Evolutionary conservation across 2,329 filamentous ascomycete genomes (phyloP).

Genomic region (Cercospora janseana): DNA sequence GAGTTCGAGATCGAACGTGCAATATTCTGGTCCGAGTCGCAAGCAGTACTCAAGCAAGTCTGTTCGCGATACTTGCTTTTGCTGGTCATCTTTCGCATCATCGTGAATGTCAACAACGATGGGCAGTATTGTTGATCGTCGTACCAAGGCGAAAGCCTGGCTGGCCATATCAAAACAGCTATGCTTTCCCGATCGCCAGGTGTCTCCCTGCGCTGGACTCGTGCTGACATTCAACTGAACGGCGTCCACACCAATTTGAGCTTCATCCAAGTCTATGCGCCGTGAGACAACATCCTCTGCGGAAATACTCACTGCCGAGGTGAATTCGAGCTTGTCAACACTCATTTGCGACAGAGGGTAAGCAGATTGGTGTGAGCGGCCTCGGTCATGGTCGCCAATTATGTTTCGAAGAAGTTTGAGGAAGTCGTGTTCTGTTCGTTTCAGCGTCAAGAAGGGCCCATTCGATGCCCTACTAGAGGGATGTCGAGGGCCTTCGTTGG

Average conservation of each 20-base stretch:
- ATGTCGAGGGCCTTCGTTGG: slow-evolving; percentile 21
- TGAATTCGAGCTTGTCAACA: slow-evolving; percentile 61
- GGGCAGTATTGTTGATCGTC: slow-evolving; percentile 59
- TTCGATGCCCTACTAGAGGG: slow-evolving; percentile 37
- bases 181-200: slow-evolving; percentile 26
- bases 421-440: slow-evolving; percentile 67
- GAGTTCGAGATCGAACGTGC: slow-evolving; percentile 59
- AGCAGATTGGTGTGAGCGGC: slow-evolving; percentile 59
- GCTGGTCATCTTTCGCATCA: slow-evolving; percentile 14
- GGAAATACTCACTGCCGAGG: slow-evolving; percentile 64
- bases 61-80: slow-evolving; percentile 27
- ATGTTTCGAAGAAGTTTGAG: slow-evolving; percentile 65
- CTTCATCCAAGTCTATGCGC: slow-evolving; percentile 60
- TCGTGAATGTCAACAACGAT: slow-evolving; percentile 44
- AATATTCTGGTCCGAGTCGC: slow-evolving; percentile 60
- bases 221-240: slow-evolving; percentile 55
- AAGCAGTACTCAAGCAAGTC: slow-evolving; percentile 58
- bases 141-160: slow-evolving; percentile 58
- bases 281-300: slow-evolving; percentile 56
- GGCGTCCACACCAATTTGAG: slow-evolving; percentile 66
- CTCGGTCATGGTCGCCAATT: slow-evolving; percentile 53
- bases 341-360: slow-evolving; percentile 64
- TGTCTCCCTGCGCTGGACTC: slow-evolving; percentile 18
- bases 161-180: slow-evolving; percentile 45
- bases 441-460: slow-evolving; percentile 64